A percentile compares a stretch with the other conserved stretches of the same genome.
Conservation (phyloP, 2,329 filamentous ascomycete species). For the Nigrograna mackinnonii region DNA sequence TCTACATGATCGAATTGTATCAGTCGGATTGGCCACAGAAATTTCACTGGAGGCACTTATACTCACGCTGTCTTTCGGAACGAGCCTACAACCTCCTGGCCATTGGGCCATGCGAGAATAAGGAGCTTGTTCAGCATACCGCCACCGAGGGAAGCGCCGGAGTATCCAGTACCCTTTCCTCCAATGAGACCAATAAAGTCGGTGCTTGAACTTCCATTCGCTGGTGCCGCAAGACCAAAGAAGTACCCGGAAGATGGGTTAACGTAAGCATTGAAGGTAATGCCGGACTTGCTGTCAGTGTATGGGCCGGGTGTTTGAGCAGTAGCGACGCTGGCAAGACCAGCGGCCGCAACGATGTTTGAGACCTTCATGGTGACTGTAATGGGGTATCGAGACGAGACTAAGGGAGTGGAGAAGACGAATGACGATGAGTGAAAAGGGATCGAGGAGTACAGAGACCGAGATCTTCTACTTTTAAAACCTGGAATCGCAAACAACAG, state of each 20-base stretch:
- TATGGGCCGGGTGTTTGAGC: constrained; percentile 25
- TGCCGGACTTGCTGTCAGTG: constrained; percentile 30
- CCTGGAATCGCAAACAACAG: too few species aligned
- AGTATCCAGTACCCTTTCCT: constrained; percentile 53
- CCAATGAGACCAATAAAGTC: constrained; percentile 60
- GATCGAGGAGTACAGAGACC: too few species aligned
- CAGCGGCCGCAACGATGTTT: constrained; percentile 10
- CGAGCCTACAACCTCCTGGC: constrained; percentile 47
- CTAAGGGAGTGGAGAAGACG: background rate
- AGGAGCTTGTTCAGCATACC: constrained; percentile 54
- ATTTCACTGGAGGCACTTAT: background rate
- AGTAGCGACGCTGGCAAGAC: constrained; percentile 10
- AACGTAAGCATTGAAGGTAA: constrained; percentile 28
- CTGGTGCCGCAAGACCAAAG: constrained; percentile 55
- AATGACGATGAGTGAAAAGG: background rate
- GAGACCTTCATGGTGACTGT: constrained; percentile 22
- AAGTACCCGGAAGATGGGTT: constrained; percentile 42
- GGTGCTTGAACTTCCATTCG: constrained; percentile 40
- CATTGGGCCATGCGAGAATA: constrained; percentile 55
- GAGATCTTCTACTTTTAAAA: too few species aligned
- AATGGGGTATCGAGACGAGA: background rate
- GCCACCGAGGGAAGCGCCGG: constrained; percentile 52
- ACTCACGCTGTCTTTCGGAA: constrained; percentile 47
- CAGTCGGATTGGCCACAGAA: background rate
- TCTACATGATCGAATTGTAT: constrained; percentile 12